These are phyloP conservation scores for Emergomyces africanus DNA, from an alignment of 2,329 filamentous ascomycete genomes.

Conservation along the genomic window DNA sequence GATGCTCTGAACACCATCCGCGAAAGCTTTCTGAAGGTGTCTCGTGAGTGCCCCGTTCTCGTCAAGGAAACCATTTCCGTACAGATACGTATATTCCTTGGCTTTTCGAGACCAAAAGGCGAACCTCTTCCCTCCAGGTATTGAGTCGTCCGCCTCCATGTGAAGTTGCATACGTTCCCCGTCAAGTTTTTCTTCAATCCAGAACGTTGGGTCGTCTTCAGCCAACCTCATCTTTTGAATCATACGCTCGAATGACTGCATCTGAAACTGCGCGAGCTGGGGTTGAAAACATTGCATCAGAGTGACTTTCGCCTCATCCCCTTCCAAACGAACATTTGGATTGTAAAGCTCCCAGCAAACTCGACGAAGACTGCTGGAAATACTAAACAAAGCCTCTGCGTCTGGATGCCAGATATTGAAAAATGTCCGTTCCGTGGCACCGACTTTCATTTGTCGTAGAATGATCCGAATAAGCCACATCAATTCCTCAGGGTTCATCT, in stretches of 20 bases:
- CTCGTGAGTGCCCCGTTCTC: constrained; percentile 65
- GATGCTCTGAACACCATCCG: constrained; percentile 63
- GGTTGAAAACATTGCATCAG: constrained; percentile 96
- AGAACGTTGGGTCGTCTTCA: constrained; percentile 65
- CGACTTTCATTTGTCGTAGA: constrained; percentile 61
- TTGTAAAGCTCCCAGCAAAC: constrained; percentile 92
- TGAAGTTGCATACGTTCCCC: constrained; percentile 97
- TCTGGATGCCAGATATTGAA: constrained; percentile 73
- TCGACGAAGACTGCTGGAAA: constrained; percentile 75
- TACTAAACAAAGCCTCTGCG: constrained; percentile 67
- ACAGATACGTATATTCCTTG: constrained; percentile 92
- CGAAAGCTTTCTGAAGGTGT: constrained; percentile 66
- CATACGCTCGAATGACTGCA: constrained; percentile 69
- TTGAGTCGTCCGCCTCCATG: constrained; percentile 58
- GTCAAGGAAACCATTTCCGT: constrained; percentile 65
- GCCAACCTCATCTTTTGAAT: constrained; percentile 54
- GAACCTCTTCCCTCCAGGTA: constrained; percentile 61
- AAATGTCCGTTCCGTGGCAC: constrained; percentile 78
- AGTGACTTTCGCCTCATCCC: constrained; percentile 59
- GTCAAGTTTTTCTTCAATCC: constrained; percentile 97
- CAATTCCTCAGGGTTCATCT: constrained; percentile 88
- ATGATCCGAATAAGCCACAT: constrained; percentile 94
- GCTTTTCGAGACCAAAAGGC: constrained; percentile 91
- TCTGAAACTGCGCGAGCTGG: constrained; percentile 85
- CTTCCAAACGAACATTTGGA: constrained; percentile 56